phyloP scores from a whole-genome alignment of 163 green algal genomes.

The Smithsoniella earleae region DNA sequence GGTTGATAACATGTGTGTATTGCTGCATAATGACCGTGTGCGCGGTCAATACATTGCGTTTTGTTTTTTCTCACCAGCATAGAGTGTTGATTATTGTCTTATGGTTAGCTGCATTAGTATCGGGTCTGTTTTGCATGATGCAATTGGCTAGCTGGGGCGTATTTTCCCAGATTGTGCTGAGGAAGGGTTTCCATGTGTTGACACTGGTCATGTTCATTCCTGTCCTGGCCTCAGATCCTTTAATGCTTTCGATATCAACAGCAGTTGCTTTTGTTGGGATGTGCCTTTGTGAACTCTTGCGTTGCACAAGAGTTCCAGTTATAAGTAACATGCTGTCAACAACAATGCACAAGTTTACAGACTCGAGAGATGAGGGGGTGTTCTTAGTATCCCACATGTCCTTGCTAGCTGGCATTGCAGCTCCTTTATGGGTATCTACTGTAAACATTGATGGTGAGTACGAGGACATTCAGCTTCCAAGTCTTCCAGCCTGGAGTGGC shows the following conservation, averaged over 20 bases:
- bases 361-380: neutral
- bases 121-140: neutral
- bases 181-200: slow-evolving; percentile 25
- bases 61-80: neutral
- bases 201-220: slow-evolving; percentile 15
- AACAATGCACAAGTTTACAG: neutral
- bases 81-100: neutral
- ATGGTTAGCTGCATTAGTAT: neutral
- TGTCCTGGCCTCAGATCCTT: neutral
- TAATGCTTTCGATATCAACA: neutral
- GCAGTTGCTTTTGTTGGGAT: neutral
- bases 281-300: neutral
- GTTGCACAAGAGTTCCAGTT: neutral
- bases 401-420: slow-evolving; percentile 10
- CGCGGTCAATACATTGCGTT: neutral
- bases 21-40: neutral
- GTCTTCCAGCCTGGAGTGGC: slow-evolving; percentile 6
- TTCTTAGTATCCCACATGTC: slow-evolving; percentile 25
- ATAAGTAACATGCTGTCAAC: neutral
- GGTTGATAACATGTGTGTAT: no score
- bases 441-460: neutral
- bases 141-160: neutral
- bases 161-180: neutral
- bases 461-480: neutral
- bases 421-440: slow-evolving; percentile 10